Evolutionary conservation across 2,329 filamentous ascomycete genomes (phyloP).

Genomic region (Cercospora brassicicola): DNA sequence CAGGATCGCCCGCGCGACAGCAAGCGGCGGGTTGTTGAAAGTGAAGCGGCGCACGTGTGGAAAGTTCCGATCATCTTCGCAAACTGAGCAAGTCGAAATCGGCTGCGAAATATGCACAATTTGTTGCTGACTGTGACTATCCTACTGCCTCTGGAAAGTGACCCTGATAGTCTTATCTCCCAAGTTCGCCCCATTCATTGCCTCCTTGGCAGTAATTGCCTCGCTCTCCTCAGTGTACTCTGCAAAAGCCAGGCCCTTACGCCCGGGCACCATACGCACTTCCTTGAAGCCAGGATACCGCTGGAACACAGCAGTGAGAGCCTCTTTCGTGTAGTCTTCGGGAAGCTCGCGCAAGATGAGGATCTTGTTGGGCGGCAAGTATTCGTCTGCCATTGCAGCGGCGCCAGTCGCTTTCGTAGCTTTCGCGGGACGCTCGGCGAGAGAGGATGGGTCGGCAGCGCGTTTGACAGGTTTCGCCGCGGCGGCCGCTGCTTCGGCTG

Average conservation of each 20-base stretch:
- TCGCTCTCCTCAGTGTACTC: constrained; percentile 91
- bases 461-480: constrained; percentile 48
- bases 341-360: constrained; percentile 92
- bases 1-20: too few relatives aligned
- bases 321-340: constrained; percentile 79
- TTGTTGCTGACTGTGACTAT: background rate
- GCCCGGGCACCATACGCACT: constrained; percentile 81
- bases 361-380: constrained; percentile 94
- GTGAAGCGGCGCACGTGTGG: too few relatives aligned
- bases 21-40: too few relatives aligned
- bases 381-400: constrained; percentile 90
- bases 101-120: too few relatives aligned
- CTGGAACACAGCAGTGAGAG: constrained; percentile 75
- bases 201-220: constrained; percentile 91
- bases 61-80: too few relatives aligned
- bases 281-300: constrained; percentile 94
- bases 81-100: too few relatives aligned
- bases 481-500: constrained; percentile 73
- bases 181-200: constrained; percentile 79
- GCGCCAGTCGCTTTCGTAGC: constrained; percentile 67
- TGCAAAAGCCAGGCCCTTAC: constrained; percentile 89
- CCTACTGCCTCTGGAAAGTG: constrained; percentile 86
- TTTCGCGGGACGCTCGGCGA: constrained; percentile 63
- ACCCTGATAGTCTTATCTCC: constrained; percentile 84
- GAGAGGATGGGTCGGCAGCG: constrained; percentile 54